Base-by-base conservation (phyloP, 306 rosid genomes). In the Lupinus albus region DNA sequence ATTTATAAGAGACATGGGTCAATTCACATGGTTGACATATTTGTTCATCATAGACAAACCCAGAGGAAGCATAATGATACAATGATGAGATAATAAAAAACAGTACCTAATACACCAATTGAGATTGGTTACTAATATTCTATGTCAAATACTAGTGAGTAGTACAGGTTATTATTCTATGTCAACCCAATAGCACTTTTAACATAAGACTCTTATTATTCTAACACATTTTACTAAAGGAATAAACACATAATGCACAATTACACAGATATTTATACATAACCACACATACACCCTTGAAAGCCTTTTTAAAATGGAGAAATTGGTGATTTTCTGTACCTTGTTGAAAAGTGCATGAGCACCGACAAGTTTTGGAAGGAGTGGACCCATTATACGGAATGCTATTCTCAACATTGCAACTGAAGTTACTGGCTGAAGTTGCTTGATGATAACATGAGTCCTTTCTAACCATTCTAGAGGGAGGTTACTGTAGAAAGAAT, bases 391-490 rank as follows among this genome's bases (percentile, higher is more conserved):
- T 75, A 93, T 88, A 44, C 99, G 97, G 76, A 89, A 93, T 25
- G 79, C 95, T 88, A 93, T 90, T 83, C 97, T 86, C 86, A 93
- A 80, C 97, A 90, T 85, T 74, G 99, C 99, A 17, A 93, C 86
- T 13, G 99, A 93, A 53, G 88, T 79, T 79, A 93, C 91, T 0
- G 97, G 99, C 79, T 87, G 78, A 71, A 93, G 94, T 76, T 90
- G 88, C 70, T 90, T 83, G 81, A 93, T 80, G 72, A 93, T 82
- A 46, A 74, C 79, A 76, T 82, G 88, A 52, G 89, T 79, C 72
- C 90, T 95, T 84, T 93, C 97, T 35, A 90, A 81, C 99, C 97
- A 93, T 81, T 90, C 97, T 66, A 83, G 94, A 62, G 99, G 96
- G 61, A 93, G 96, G 78, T 90, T 93, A 84, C 96, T 86, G 77